Evolutionary conservation across 2,329 filamentous ascomycete species (phyloP).

Genomic region (Madurella mycetomatis): DNA sequence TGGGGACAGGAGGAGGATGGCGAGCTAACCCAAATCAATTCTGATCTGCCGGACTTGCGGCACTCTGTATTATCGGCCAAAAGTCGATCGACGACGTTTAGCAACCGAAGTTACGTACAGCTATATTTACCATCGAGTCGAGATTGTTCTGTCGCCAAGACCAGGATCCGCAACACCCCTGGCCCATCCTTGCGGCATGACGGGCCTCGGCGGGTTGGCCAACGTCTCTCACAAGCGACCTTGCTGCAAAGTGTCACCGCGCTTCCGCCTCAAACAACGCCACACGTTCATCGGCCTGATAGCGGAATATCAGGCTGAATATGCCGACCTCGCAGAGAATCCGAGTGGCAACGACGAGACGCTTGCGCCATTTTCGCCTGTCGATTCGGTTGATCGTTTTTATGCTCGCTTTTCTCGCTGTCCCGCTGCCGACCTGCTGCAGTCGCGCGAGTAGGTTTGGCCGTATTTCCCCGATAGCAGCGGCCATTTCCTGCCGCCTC

Average conservation of each 20-base stretch:
- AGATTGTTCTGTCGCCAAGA: no score
- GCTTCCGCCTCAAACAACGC: not conserved
- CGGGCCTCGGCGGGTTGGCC: no score
- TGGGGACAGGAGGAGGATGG: no score
- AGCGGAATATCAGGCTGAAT: not conserved
- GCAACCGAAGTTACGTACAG: no score
- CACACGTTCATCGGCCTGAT: not conserved
- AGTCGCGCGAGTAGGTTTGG: conserved; percentile 22
- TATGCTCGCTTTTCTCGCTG: conserved; percentile 5
- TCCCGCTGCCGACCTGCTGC: conserved; percentile 12
- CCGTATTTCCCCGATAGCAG: conserved; percentile 23
- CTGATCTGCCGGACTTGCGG: no score
- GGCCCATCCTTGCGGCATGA: no score
- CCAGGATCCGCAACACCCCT: no score
- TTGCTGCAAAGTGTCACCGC: not conserved
- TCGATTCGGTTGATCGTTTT: not conserved
- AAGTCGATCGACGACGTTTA: no score
- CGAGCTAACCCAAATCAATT: no score
- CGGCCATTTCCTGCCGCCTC: conserved; percentile 13
- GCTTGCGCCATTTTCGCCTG: conserved; percentile 14
- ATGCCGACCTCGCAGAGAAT: not conserved
- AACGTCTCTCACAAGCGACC: no score
- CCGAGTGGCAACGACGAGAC: not conserved
- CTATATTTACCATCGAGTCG: no score
- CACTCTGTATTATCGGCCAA: no score